Evolutionary conservation across 306 rosid species (phyloP), one percentile per base, ranked within the genome.

Genomic region (Trichosanthes cucumerina): DNA sequence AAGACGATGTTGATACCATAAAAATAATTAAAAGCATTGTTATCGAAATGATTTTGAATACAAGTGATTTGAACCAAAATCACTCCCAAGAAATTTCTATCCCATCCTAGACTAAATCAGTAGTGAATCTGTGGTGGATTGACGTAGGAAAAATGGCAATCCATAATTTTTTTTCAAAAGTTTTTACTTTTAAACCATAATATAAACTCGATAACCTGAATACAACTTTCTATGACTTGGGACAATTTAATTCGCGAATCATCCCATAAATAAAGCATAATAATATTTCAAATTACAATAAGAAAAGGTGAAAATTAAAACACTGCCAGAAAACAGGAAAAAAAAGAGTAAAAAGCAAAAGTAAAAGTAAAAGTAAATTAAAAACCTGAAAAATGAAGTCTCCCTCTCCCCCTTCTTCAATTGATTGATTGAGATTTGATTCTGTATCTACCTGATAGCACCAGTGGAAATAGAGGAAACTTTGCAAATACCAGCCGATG

Each of bases 401-500:
- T 5, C 0, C n/a, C 31, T 50, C n/a, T 33, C 36, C 6, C 6
- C 39, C 12, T 28, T n/a, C 21, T 50, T 53, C 19, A 34, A 12
- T 18, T 26, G 5, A 13, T 5, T 16, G 13, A 26, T 33, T 49
- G 23, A 52, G 57, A 5, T 2, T 58, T 56, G 57, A 5, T 2
- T 58, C 49, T 66, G 70, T 76, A 0, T 33, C 88, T 90, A 95
- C 88, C 86, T 81, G 26, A 95, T 91, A 62, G 90, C 78, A 50
- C 93, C 98, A 69, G 58, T 5, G 43, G 83, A 16, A 80, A 95
- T 86, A 46, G 97, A 88, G 7, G 89, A 70, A 52, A 91, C 98
- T 38, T 87, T 89, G 91, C 98, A 95, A 82, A 90, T 65, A 73
- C 98, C 98, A 7, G 89, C 90, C 1, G 97, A 88, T 36, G 98